Base-by-base conservation (phyloP, 2,329 filamentous ascomycete species). In the Diaporthe humulicola region DNA sequence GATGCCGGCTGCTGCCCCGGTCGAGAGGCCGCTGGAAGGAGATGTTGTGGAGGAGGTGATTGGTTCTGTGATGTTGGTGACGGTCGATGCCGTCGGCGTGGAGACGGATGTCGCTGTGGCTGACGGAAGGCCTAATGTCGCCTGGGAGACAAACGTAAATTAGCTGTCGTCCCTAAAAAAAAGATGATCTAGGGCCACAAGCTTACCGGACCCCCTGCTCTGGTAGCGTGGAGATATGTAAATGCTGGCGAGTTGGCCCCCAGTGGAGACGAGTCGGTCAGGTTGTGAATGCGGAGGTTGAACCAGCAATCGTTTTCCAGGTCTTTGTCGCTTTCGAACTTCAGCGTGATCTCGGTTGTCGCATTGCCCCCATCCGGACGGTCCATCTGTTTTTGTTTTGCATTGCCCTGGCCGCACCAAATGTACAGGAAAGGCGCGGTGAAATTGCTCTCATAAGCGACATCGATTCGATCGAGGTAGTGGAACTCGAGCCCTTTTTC, bases 401-500 rank as follows among this genome's bases (percentile, higher is more conserved):
- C 58, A 30, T 42, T 64, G 38, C 58, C 58, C 15, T 28, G 38
- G 58, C 38, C 38, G 58, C 58, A 64, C 58, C 58, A 64, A 12
- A 40, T 64, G 58, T 45, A 64, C 25, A 64, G 38, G 19, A 30
- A 64, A 6, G 58, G 58, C 38, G 38, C 58, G 38, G 58, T 30
- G 58, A 64, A 64, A 14, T 64, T 64, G 38, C 58, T 64, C n/a
- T 42, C 36, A 17, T 64, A 64, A 4, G 58, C 45, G 38, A 64
- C 38, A 2, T 64, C 25, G 38, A 64, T 14, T 19, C 58, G 58
- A 25, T 64, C 58, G 8, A 64, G 58, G 58, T 45, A 42, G 25
- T 64, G 38, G 12, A 64, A 64, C 12, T 64, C 58, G 38, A 64
- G 38, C 14, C 25, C 38, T 30, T 45, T 4, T 19, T 64, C 12